Evolutionary conservation across 441 rosid species (phyloP).

Genomic region (Eutrema salsugineum): DNA sequence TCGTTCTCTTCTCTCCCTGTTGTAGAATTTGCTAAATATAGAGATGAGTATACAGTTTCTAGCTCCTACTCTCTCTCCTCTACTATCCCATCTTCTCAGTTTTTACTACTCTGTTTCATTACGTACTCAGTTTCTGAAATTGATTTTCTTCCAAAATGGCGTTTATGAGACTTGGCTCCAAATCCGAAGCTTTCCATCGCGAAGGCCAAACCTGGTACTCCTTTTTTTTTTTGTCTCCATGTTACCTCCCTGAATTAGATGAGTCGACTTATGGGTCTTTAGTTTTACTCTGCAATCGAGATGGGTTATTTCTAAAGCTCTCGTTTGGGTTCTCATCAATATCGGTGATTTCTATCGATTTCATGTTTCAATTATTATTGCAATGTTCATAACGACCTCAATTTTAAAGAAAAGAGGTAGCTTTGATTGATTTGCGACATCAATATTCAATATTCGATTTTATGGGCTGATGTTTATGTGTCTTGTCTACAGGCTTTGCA

Average conservation of each 20-base stretch:
- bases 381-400: neutral
- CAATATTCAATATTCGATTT: neutral
- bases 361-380: neutral
- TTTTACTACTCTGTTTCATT: constrained; percentile 11
- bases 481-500: constrained; percentile 46
- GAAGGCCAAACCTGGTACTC: constrained; percentile 49
- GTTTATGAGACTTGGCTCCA: constrained; percentile 52
- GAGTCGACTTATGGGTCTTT: neutral
- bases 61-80: neutral
- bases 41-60: neutral
- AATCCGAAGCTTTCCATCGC: constrained; percentile 50
- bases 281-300: neutral
- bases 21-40: constrained; percentile 11
- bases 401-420: neutral
- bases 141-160: constrained; percentile 32
- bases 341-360: neutral
- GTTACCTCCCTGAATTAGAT: neutral
- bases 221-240: constrained; percentile 1
- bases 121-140: constrained; percentile 14
- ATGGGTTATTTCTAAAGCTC: too few relatives aligned
- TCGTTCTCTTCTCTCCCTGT: constrained; percentile 34
- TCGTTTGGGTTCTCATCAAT: neutral
- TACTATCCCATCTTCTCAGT: constrained; percentile 8
- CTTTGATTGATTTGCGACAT: neutral
- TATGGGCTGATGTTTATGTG: neutral